Base-by-base conservation (phyloP, 2,329 filamentous ascomycete genomes). In the Didymella sp. region DNA sequence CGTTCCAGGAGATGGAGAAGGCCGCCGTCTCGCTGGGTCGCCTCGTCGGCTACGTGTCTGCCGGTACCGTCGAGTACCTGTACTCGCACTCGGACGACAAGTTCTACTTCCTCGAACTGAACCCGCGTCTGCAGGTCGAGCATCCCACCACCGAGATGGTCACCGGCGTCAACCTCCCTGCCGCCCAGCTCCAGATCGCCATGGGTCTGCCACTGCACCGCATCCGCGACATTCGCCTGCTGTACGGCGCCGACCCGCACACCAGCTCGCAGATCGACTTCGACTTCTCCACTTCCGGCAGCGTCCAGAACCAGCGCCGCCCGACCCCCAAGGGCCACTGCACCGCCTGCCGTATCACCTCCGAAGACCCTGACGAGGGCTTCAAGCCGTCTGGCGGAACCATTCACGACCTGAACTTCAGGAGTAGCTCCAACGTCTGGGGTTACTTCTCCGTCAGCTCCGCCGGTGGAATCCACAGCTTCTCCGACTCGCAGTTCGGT, bases 131-230 rank as follows among this genome's bases (percentile, higher is more conserved):
- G 52, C 95, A 99, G 82, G 95, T 99, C 80, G 95, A 99, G 86
- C 95, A 99, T 81, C 95, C 95, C 42, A 99, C 94, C 50, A 99
- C 95, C 25, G 95, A 99, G 78, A 99, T 99, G 95, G 95, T 99
- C 64, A 96, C 90, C 71, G 95, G 96, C 75, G 95, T 99, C 75
- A 96, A 98, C 80, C 80, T 99, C 76, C 95, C 95, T 47, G 95
- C 96, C 62, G 95, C 95, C 51, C 95, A 99, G 82, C 89, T 99
- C 50, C 95, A 99, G 82, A 89, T 99, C 81, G 95, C 95, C 73
- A 99, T 99, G 95, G 95, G 95, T 86, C 84, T 99, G 37, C 95
- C 95, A 50, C 84, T 99, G 50, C 92, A 98, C 83, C 87, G 94
- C 73, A 95, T 99, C 72, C 89, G 92, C 70, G 95, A 99, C 78